Base-by-base conservation (phyloP, 2,329 filamentous ascomycete species). In the Thelonectria blattea region DNA sequence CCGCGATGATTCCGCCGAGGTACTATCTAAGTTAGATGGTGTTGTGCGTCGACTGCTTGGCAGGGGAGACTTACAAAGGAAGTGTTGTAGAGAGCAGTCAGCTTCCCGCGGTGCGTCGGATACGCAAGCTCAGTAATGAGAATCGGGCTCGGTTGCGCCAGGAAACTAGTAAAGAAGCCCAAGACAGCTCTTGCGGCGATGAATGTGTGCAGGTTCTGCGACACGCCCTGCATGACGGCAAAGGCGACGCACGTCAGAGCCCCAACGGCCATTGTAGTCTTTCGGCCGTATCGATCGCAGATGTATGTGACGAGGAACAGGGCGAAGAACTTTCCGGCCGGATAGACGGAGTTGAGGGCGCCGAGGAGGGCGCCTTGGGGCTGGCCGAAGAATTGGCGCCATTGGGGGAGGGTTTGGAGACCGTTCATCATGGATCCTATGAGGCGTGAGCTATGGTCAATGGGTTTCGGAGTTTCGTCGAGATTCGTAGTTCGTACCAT, bases 401-500 rank as follows among this genome's bases (percentile, higher is more conserved):
- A 47, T 8, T 47, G 45, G 5, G 18, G 20, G 18, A 47, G 20
- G 22, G 45, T 24, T n/a, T 47, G 45, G 11, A 47, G 45, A 9
- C 52, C 52, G 43, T 55, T 55, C 32, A 55, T 46, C 52, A 55
- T 46, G 15, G 39, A 51, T 11, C 54, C 52, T 43, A 32, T 11
- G 22, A 49, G 30, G 10, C n/a, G 15, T 30, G n/a, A 41, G 37
- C 14, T 20, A 5, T 37, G 11, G n/a, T 5, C n/a, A 18, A 17
- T 43, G 17, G n/a, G 17, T 3, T 20, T 17, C 22, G 22, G 14
- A n/a, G 17, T n/a, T n/a, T n/a, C 15, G 14, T 15, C 20, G n/a
- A 43, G 18, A 17, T 20, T 17, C 67, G 12, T 62, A 75, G 8
- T 20, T 17, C 67, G 12, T 62, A 75, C 78, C 79, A 75, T 81